Percentiles rank a stretch among this genome's conserved stretches.
Evolutionary conservation across 495 filamentous ascomycete species (phyloP).

Genomic region (Penicillium taxi): DNA sequence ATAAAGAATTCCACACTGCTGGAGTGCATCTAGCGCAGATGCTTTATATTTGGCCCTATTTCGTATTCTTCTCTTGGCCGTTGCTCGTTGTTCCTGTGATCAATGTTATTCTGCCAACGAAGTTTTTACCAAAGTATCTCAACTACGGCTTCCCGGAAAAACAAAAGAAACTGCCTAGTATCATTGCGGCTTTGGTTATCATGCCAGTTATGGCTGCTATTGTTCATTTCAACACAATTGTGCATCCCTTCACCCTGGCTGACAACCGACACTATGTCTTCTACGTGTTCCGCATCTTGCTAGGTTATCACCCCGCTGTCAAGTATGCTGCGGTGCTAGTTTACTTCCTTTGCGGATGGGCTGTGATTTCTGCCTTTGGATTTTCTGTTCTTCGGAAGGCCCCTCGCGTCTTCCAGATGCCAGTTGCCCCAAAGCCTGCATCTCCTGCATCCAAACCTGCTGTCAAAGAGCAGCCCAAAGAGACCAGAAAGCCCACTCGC

Average conservation of each 20-base stretch:
- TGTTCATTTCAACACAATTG: conserved; percentile 77
- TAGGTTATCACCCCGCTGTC: conserved; percentile 51
- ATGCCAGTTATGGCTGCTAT: conserved; percentile 45
- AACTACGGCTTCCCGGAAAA: conserved; percentile 30
- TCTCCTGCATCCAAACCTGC: conserved; percentile 4
- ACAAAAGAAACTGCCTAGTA: conserved; percentile 27
- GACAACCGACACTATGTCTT: conserved; percentile 97
- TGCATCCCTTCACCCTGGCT: conserved; percentile 92
- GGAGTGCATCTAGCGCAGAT: conserved; percentile 86
- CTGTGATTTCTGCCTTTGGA: conserved; percentile 49
- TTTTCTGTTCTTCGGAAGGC: conserved; percentile 21
- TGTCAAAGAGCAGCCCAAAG: conserved; percentile 15
- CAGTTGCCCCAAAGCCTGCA: conserved; percentile 7
- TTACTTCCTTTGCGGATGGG: conserved; percentile 57
- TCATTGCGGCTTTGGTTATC: conserved; percentile 27
- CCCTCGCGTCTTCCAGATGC: conserved; percentile 20
- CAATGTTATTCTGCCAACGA: conserved; percentile 31
- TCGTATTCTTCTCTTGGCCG: conserved; percentile 81
- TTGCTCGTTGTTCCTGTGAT: conserved; percentile 52
- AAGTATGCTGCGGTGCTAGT: conserved; percentile 60
- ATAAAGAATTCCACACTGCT: conserved; percentile 88
- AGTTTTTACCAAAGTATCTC: conserved; percentile 29
- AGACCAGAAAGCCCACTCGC: conserved; percentile 19
- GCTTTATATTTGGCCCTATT: conserved; percentile 89
- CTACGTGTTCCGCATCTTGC: conserved; percentile 84